Evolutionary conservation across 139 green algal genomes (phyloP).

Genomic region (Chlorella sp.): DNA sequence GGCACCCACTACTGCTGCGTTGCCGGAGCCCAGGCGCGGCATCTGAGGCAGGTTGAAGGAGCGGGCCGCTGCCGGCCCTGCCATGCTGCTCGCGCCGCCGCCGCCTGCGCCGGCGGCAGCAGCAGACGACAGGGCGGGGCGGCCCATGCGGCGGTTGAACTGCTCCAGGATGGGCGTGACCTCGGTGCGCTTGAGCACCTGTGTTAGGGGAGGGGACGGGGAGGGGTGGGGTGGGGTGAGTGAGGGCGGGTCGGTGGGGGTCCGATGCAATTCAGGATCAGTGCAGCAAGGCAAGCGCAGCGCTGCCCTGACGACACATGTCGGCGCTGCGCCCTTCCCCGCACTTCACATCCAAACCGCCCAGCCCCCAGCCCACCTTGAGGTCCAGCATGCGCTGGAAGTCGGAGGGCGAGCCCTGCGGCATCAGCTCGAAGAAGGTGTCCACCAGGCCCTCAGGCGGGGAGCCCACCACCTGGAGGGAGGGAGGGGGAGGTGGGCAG

Average conservation of each 20-base stretch:
- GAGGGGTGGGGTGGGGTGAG: too few species aligned
- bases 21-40: not conserved
- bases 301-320: not conserved
- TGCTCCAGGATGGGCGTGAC: constrained; percentile 28
- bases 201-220: not conserved
- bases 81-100: not conserved
- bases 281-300: not conserved
- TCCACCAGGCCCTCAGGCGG: constrained; percentile 72
- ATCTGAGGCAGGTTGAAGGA: not conserved
- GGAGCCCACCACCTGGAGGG: constrained; percentile 53
- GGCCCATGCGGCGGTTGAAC: constrained; percentile 37
- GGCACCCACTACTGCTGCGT: not conserved
- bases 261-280: too few species aligned
- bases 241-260: too few species aligned
- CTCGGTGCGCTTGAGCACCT: constrained; percentile 34
- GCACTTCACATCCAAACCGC: too few species aligned
- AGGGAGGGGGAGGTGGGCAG: too few species aligned
- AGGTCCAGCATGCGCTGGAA: constrained; percentile 81
- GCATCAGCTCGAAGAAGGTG: constrained; percentile 79
- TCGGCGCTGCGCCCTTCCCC: too few species aligned
- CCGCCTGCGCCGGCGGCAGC: not conserved
- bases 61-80: not conserved
- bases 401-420: constrained; percentile 57
- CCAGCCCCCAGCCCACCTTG: constrained; percentile 57
- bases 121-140: not conserved